Evolutionary conservation across 108 stramenopile genomes (phyloP), one percentile per base, ranked within the genome.

Genomic region (Fistulifera solaris): DNA sequence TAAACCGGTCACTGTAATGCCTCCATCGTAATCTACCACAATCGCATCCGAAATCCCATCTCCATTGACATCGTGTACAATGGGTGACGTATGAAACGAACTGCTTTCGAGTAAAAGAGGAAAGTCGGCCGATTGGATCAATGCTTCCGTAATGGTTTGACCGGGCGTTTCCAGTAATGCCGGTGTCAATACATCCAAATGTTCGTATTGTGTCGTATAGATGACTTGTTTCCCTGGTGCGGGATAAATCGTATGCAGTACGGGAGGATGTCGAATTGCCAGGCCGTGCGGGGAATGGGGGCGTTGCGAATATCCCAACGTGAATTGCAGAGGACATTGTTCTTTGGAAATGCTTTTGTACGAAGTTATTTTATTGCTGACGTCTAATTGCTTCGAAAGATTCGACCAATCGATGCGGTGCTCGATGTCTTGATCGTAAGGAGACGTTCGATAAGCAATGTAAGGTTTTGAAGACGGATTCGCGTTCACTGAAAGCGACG

Each of bases 111-210:
- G 80, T n/a, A 88, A 47, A 13, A 83, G 63, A 3, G 87, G 87
- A 60, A 78, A 89, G 38, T 84, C 81, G 46, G 77, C 58, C 31
- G 82, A 76, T 56, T 82, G 73, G 38, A 77, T 67, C 18, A 89
- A 27, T 27, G 69, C 76, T 61, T 85, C 87, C 23, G 73, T 59
- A 2, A 78, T 59, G 12, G 43, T 25, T 13, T 38, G 44, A 25
- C 31, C 59, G 27, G 19, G 22, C 23, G 24, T 26, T 24, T 49
- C 64, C 16, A 28, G 18, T 14, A 25, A 27, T 21, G 56, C 54
- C n/a, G 87, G 78, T 10, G 83, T 77, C 69, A 81, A 64, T 66
- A 89, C 47, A 59, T 85, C 83, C 55, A 89, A 68, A 60, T 83
- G 76, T 50, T 89, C 87, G 49, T 78, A 89, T 41, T 83, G 76